Base-by-base conservation (phyloP, 139 green algal species). In the Gonium pectorale region DNA sequence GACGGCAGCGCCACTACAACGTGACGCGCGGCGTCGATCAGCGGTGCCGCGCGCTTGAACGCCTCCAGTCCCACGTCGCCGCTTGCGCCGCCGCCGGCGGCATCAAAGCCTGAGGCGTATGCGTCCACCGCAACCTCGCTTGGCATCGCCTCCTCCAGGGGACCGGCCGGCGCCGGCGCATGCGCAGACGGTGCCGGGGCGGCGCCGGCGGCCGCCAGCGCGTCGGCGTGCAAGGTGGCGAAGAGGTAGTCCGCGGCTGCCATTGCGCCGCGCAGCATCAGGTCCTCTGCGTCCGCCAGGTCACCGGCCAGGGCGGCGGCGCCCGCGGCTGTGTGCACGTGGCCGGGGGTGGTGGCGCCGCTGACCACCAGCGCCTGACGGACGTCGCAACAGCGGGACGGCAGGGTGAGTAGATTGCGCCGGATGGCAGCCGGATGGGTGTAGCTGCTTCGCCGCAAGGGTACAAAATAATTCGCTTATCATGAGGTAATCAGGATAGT, bases 261-360 rank as follows among this genome's bases (percentile, higher is more conserved):
- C 54, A 81, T 37, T 2, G 54, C 62, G 54, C 73, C 73, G 38
- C 54, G 73, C 37, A 81, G 73, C 73, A 81, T 51, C 29, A 82
- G 75, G 26, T 71, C 40, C 59, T 82, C 75, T 59, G 75, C 75
- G 13, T 41, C n/a, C 41, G 59, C 59, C 27, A 59, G 41, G 59
- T 82, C 75, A 1, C 38, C 75, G 19, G 41, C 75, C 56, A 82
- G 59, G 9, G 75, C 75, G 75, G 59, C 41, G 38, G 75, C 29
- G 43, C 59, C 27, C 41, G 75, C 41, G 40, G 59, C 75, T 29
- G 33, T 33, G 75, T 71, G 75, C 29, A 82, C n/a, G 60, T 71
- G 59, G 56, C 62, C 75, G 26, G 41, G 54, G 15, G 27, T 46
- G 38, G 75, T 82, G 60, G 59, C 75, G 59, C 59, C 75, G n/a